Evolutionary conservation across 371 early-diverging fungal species (phyloP).

Genomic region (Mortierella polycephala): DNA sequence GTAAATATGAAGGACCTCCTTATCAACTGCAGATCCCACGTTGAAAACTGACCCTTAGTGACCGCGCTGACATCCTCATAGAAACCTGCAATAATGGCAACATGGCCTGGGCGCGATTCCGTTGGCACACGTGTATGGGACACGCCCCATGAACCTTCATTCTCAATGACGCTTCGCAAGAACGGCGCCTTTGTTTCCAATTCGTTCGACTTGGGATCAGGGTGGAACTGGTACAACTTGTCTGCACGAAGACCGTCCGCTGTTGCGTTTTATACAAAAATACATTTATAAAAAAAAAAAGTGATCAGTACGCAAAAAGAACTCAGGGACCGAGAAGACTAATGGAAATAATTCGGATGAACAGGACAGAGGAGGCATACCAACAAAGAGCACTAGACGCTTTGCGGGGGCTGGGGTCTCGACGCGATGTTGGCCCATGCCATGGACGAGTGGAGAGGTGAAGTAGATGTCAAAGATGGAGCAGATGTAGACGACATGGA

Average conservation of each 20-base stretch:
- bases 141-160: constrained; percentile 88
- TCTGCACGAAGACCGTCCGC: constrained; percentile 96
- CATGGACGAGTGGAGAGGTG: constrained; percentile 96
- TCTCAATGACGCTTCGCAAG: constrained; percentile 69
- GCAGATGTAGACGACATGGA: constrained; percentile 88
- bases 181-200: constrained; percentile 76
- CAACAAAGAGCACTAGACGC: constrained; percentile 91
- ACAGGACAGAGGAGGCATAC: constrained; percentile 53
- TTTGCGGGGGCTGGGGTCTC: constrained; percentile 84
- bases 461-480: constrained; percentile 99
- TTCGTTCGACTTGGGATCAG: constrained; percentile 53
- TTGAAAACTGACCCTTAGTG: constrained; percentile 75
- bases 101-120: constrained; percentile 97
- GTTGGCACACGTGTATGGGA: constrained; percentile 98
- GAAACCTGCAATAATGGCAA: constrained; percentile 96
- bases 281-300: not conserved
- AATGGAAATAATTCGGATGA: not conserved
- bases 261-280: constrained; percentile 27
- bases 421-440: constrained; percentile 85
- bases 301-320: too few relatives aligned
- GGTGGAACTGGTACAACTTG: constrained; percentile 79
- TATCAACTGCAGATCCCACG: not conserved
- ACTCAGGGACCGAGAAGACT: too few relatives aligned
- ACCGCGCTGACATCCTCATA: constrained; percentile 98
- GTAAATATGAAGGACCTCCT: not conserved